Conservation (phyloP, 306 rosid genomes). For the Rubus parviflorus region DNA sequence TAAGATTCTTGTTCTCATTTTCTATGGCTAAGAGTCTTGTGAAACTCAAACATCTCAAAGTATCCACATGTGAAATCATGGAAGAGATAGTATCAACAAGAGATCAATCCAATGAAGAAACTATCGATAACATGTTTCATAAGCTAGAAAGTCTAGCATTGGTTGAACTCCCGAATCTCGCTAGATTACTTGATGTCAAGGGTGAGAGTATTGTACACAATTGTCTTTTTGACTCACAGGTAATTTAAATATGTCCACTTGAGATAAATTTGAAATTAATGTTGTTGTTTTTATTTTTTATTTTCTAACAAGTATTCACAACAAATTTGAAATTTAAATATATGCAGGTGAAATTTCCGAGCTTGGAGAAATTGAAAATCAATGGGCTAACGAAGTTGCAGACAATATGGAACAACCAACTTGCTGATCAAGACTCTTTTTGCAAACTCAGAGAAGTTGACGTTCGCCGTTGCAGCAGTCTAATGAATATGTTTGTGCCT, state of each 20-base stretch:
- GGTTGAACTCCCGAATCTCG: rapidly evolving
- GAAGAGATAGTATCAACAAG: not conserved
- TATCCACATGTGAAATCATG: not conserved
- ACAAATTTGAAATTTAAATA: no score
- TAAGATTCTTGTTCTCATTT: not conserved
- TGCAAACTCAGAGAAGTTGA: not conserved
- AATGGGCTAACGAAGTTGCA: not conserved
- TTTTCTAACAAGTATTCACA: not conserved
- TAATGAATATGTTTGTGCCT: not conserved
- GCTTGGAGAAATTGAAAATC: not conserved
- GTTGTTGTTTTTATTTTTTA: not conserved
- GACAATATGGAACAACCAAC: not conserved
- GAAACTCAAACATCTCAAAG: not conserved
- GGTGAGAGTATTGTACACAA: not conserved
- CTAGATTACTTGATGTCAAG: not conserved
- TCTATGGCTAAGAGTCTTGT: not conserved
- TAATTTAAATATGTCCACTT: not conserved
- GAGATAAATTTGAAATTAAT: no score
- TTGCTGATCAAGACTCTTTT: not conserved
- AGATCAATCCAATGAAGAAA: not conserved
- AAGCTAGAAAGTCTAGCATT: not conserved
- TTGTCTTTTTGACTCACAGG: not conserved
- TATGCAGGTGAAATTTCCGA: not conserved
- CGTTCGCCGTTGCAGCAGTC: not conserved
- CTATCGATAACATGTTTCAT: not conserved